Evolutionary conservation across 805 yeast species (phyloP), one percentile per base, ranked within the genome.

Genomic region (Yarrowia deformans): DNA sequence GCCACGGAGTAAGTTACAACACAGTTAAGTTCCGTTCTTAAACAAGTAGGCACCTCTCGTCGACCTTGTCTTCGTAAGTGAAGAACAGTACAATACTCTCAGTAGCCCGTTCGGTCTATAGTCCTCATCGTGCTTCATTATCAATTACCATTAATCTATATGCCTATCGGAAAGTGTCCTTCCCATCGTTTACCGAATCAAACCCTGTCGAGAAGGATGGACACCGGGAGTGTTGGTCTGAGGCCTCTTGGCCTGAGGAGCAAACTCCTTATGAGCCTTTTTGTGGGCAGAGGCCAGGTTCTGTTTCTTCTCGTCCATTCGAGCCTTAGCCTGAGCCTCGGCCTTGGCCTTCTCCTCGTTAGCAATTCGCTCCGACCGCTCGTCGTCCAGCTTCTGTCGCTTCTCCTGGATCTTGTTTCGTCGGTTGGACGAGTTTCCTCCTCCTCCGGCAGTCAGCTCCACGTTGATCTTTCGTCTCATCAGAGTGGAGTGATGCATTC

Each of bases 401-500:
- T 94, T 94, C 61, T 84, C 85, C 75, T 87, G 86, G 73, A 95
- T 83, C 79, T 95, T 95, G 69, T 85, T 84, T 58, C 74, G 69
- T 14, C 84, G 75, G 68, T 81, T 83, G 70, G 84, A 81, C 10
- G 96, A 88, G 77, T 94, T 94, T 69, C 98, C 98, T 60, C 99
- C 99, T 50, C 99, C 99, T 69, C 99, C 99, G 64, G 92, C 99
- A 1, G 98, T 95, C 74, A 95, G 83, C 78, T 95, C 99, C 43
- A 95, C 98, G 76, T 95, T 95, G 75, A 95, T 93, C 77, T 88
- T 91, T 73, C 97, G 84, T 54, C 84, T 83, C 69, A 86, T 84
- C 72, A 94, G 77, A 10, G 81, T 74, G 3, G 94, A 83, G 78
- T 91, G 97, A 78, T 95, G 97, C 82, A 90, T 85, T 72, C 89